Conservation (phyloP, 2,329 filamentous ascomycete genomes). For the Fusarium nodosum region DNA sequence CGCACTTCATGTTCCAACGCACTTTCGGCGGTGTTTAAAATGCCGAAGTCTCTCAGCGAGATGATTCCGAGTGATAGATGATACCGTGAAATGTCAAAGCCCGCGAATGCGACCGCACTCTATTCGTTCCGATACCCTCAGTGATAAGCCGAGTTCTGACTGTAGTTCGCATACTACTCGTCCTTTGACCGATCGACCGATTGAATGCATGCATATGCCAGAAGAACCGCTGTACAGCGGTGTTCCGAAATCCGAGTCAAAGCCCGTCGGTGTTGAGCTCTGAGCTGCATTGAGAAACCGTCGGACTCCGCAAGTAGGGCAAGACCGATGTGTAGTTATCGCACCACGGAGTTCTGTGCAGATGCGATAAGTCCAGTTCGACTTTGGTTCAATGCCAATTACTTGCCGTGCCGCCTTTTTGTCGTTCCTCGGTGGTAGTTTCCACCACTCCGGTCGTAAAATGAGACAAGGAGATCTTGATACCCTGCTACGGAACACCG, state of each 20-base stretch:
- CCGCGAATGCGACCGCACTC: background rate
- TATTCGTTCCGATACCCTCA: background rate
- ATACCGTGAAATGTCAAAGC: background rate
- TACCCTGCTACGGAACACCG: background rate
- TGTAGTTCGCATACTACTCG: no score
- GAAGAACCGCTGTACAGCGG: background rate
- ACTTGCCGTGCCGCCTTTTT: background rate
- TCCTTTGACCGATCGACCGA: background rate
- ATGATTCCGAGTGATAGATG: no score
- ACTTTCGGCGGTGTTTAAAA: background rate
- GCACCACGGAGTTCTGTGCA: background rate
- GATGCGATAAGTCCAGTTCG: background rate
- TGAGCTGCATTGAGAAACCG: background rate
- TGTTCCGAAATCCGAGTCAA: background rate
- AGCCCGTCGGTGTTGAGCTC: background rate
- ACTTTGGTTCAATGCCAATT: background rate
- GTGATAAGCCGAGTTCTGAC: background rate
- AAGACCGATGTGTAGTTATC: background rate
- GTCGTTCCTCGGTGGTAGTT: background rate
- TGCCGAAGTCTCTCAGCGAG: background rate
- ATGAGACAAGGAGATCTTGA: background rate
- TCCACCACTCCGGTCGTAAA: background rate
- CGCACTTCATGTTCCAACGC: background rate
- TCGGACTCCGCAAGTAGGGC: background rate
- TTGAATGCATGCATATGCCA: background rate